Evolutionary conservation across 2,329 filamentous ascomycete species (phyloP), one percentile per base, ranked within the genome.

Genomic region (Colletotrichum karsti): DNA sequence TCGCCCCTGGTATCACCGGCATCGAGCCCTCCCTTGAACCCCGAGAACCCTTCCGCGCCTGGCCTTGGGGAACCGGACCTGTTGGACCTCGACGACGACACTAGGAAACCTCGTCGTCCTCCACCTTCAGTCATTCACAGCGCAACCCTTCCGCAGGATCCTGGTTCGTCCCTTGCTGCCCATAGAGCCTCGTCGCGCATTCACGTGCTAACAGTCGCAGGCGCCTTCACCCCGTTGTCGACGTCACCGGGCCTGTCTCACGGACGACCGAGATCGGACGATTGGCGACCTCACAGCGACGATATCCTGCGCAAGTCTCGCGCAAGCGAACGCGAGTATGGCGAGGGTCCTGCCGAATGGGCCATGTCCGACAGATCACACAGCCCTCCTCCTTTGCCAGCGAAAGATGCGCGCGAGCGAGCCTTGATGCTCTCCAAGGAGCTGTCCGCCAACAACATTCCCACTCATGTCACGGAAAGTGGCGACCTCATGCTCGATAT

Each of bases 401-500:
- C 90, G 0, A 85, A 87, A 53, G 93, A 97, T 76, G 95, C 95
- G 7, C 87, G 97, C 65, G 90, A 93, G 69, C 90, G 96, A 72
- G 96, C 96, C 7, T 90, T 92, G 76, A 90, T 91, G 28, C 85
- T 99, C 10, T 97, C 95, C 9, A 93, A 93, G 77, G 95, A 95
- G 77, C 87, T 99, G 3, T 93, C 93, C 50, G 91, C 90, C 3
- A 96, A 93, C 53, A 98, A 98, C 76, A 98, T 99, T 67, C 94
- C 94, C 6, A 96, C 92, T 64, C 91, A 93, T 71, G 91, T 99
- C n/a, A 98, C 92, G 1, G 94, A 97, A 64, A 92, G 89, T 1
- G 96, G 96, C 15, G 96, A 99, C 79, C 84, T 99, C 62, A 98
- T 98, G 94, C 84, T 99, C 58, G 96, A 99, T 78, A 98, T 99